Percentiles rank a stretch among this genome's conserved stretches.
Conservation (phyloP, 768 basidiomycete genomes). For the Kwoniella heveanensis region DNA sequence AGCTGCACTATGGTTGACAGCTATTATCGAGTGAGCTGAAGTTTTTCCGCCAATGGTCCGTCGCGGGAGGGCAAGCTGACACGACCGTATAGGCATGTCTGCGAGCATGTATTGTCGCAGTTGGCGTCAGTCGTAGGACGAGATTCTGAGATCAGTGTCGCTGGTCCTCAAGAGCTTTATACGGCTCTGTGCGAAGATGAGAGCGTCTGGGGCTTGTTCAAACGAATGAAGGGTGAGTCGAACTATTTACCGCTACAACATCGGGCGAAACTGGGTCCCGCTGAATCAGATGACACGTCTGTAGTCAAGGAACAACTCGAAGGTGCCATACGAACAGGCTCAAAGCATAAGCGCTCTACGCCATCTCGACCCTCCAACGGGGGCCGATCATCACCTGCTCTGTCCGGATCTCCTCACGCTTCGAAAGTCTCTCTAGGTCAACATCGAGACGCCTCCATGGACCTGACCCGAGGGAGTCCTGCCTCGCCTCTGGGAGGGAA, state of each 20-base stretch:
- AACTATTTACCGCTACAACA: background rate
- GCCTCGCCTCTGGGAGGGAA: background rate
- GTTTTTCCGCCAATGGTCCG: background rate
- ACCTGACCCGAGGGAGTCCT: conserved; percentile 2
- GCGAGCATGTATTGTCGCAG: conserved; percentile 79
- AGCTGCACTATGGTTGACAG: conserved; percentile 85
- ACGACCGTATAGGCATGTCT: conserved; percentile 39
- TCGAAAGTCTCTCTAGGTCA: conserved; percentile 14
- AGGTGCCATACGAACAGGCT: conserved; percentile 22
- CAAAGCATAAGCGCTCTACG: conserved; percentile 21
- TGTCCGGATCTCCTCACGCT: conserved; percentile 25
- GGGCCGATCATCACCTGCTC: conserved; percentile 19
- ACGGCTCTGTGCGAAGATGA: conserved; percentile 88
- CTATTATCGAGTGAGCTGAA: conserved; percentile 80
- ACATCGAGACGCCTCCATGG: conserved; percentile 10
- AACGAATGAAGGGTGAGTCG: conserved; percentile 75
- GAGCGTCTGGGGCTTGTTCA: conserved; percentile 79
- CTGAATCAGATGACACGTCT: background rate
- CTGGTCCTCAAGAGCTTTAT: conserved; percentile 79
- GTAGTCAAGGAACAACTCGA: conserved; percentile 41
- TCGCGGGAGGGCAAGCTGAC: background rate
- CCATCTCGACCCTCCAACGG: conserved; percentile 19
- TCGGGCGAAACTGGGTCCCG: conserved; percentile 4
- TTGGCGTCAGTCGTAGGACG: conserved; percentile 81
- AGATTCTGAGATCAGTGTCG: conserved; percentile 76